A percentile compares a stretch with the other conserved stretches of the same genome.
Conservation (phyloP, 371 early-diverging fungal species). For the Gilbertella persicaria region DNA sequence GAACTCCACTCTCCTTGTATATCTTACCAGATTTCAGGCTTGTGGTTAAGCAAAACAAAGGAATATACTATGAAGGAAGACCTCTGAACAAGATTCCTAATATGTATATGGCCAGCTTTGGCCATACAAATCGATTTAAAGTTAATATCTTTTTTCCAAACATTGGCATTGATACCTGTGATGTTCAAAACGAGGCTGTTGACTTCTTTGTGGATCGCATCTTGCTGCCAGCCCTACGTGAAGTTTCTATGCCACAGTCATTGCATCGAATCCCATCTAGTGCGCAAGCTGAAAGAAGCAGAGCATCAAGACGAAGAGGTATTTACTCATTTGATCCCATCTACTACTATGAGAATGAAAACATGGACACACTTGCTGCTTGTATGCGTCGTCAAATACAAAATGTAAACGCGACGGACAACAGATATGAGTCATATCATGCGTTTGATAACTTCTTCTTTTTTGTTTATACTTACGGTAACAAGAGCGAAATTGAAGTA, state of each 20-base stretch:
- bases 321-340: background rate
- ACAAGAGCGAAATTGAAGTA: background rate
- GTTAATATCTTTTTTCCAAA: background rate
- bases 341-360: background rate
- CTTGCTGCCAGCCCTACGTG: background rate
- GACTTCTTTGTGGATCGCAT: background rate
- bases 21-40: background rate
- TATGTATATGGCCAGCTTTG: background rate
- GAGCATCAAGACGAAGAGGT: background rate
- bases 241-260: background rate
- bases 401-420: too few species aligned
- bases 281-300: background rate
- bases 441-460: background rate
- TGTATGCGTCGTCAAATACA: too few species aligned
- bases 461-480: background rate
- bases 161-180: background rate
- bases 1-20: background rate
- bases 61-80: background rate
- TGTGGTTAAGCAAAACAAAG: background rate
- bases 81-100: background rate
- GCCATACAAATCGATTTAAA: background rate
- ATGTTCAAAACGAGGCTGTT: background rate
- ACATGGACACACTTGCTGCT: background rate
- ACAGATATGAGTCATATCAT: background rate
- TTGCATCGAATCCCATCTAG: background rate